Conservation (phyloP, 176 grass and related monocot genomes). For the Musa itinerans region DNA sequence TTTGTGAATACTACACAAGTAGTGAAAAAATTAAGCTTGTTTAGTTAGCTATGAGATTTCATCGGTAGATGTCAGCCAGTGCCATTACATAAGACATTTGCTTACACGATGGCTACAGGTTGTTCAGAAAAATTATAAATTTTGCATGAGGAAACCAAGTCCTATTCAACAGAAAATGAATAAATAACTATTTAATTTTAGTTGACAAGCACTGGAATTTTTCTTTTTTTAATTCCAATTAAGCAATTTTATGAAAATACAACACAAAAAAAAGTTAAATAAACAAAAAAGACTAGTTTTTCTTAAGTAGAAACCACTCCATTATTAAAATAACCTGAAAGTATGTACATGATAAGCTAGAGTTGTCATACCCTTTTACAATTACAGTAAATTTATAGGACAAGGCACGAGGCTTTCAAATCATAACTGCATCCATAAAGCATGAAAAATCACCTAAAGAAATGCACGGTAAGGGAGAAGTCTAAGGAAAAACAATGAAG, state of each 20-base stretch:
- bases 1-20: too few species aligned
- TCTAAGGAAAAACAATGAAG: neutral
- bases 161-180: too few species aligned
- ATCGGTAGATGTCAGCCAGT: too few species aligned
- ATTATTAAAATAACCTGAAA: neutral
- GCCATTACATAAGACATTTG: too few species aligned
- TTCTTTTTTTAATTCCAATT: too few species aligned
- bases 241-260: neutral
- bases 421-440: neutral
- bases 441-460: neutral
- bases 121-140: too few species aligned
- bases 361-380: neutral
- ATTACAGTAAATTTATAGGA: neutral
- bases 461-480: neutral
- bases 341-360: neutral
- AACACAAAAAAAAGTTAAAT: neutral
- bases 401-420: neutral
- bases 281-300: neutral
- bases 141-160: too few species aligned
- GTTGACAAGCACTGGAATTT: too few species aligned
- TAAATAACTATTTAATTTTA: too few species aligned
- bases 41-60: too few species aligned
- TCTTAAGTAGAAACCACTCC: neutral
- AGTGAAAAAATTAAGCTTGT: too few species aligned
- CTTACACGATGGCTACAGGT: too few species aligned